Evolutionary conservation across 805 yeast genomes (phyloP).

Genomic region (Pichia membranifaciens): DNA sequence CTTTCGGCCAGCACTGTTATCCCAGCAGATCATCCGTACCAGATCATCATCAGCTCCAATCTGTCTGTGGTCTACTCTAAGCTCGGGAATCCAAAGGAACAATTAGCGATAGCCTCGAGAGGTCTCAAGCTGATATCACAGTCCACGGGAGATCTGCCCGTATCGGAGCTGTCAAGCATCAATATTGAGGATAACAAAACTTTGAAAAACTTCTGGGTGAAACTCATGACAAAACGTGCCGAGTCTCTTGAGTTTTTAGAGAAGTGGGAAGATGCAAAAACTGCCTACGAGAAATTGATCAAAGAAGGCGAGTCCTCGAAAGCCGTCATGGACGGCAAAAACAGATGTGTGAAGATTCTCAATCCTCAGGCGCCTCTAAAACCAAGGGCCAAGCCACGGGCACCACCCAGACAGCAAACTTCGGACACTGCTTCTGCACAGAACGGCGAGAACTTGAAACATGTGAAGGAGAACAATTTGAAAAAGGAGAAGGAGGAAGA

Average conservation of each 20-base stretch:
- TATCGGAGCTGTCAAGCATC: conserved; percentile 18
- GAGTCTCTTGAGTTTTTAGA: conserved; percentile 83
- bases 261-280: conserved; percentile 56
- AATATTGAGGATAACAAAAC: conserved; percentile 44
- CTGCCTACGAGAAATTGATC: conserved; percentile 54
- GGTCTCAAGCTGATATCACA: conserved; percentile 39
- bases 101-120: conserved; percentile 39
- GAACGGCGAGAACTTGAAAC: conserved; percentile 39
- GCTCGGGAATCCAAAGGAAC: conserved; percentile 60
- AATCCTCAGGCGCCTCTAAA: conserved; percentile 44
- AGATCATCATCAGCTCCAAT: conserved; percentile 69
- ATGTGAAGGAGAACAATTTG: conserved; percentile 43
- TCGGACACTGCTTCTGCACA: conserved; percentile 20
- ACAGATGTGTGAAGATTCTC: conserved; percentile 65
- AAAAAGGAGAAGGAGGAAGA: conserved; percentile 44
- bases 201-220: conserved; percentile 67
- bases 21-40: conserved; percentile 58
- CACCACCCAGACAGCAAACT: background rate
- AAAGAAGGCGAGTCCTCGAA: conserved; percentile 62
- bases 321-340: conserved; percentile 68
- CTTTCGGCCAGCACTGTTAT: conserved; percentile 42
- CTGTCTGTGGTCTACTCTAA: conserved; percentile 62
- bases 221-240: conserved; percentile 64
- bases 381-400: background rate
- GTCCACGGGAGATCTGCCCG: conserved; percentile 19